Evolutionary conservation across 2,329 filamentous ascomycete species (phyloP), one percentile per base, ranked within the genome.

Genomic region (Penicillium psychrosexuale): DNA sequence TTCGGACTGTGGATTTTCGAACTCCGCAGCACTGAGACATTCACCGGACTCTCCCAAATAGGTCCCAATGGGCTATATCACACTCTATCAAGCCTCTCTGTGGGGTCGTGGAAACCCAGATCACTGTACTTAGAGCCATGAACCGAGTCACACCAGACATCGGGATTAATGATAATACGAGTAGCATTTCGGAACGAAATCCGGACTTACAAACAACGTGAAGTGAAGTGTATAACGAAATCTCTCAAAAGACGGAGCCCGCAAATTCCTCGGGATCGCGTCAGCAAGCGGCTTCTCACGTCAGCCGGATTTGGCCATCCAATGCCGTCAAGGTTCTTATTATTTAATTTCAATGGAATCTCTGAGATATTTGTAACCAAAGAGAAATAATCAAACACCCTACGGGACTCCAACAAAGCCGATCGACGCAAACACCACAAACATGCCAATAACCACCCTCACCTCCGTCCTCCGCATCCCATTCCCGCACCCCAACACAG

Each of bases 381-480:
- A 8, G 4, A 19, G 7, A 19, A 11, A 38, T 19, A 38, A 17
- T 3, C 13, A 44, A 15, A 19, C 28, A 8, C 5, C 5, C 8
- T 9, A 33, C 9, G 13, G 5, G 33, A 1, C 37, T 28, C 22
- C 11, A 19, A 31, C n/a, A 13, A 44, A 8, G 1, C n/a, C 9
- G 5, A 15, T 33, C 42, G 12, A 38, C 12, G 39, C 34, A 48
- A 48, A 38, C 45, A n/a, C 24, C 34, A 22, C 36, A 22, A 49
- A 33, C 31, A 56, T 53, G 39, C 45, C 51, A 37, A 39, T 47
- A 22, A 40, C 30, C 27, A 52, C 42, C 43, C 28, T 51, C 7
- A 39, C 44, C 47, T 50, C 47, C 40, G n/a, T 43, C 27, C 28
- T 58, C 13, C 43, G 44, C n/a, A 48, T 57, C 51, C 53, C 54